phyloP scores from a whole-genome alignment of 139 green algal genomes.

The Chlorella sp. region DNA sequence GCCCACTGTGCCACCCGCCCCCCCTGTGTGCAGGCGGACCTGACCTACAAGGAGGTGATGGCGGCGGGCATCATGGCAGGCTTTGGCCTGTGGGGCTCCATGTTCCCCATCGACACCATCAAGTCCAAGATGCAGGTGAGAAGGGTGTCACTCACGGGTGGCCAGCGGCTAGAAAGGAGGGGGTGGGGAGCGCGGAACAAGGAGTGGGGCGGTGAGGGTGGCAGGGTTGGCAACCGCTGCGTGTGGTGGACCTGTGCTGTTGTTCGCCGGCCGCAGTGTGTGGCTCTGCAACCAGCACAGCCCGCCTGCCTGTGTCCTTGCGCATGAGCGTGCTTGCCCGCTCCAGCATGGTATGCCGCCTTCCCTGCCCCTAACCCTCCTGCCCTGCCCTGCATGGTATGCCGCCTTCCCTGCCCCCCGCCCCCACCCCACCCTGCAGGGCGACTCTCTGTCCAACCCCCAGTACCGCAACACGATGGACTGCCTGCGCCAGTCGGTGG shows the following conservation, averaged over 20 bases:
- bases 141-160: neutral
- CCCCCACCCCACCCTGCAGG: neutral
- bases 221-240: neutral
- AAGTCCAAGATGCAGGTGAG: constrained; percentile 15
- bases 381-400: no score
- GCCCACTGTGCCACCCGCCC: no score
- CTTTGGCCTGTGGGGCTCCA: constrained; percentile 24
- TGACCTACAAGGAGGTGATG: neutral
- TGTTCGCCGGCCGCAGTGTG: no score
- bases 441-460: constrained; percentile 18
- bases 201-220: no score
- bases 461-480: constrained; percentile 24
- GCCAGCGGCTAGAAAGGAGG: neutral
- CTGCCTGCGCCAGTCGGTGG: constrained; percentile 25
- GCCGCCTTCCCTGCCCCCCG: neutral
- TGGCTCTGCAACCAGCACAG: no score
- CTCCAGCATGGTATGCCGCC: no score
- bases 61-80: constrained; percentile 3
- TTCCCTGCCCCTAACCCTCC: no score
- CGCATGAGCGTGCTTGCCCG: no score
- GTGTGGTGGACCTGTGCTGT: no score
- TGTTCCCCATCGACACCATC: constrained; percentile 27
- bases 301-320: no score
- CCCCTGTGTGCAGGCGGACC: no score
- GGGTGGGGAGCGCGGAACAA: neutral